Conservation (phyloP, 176 grass and related monocot species). For the Miscanthus lutarioriparius region DNA sequence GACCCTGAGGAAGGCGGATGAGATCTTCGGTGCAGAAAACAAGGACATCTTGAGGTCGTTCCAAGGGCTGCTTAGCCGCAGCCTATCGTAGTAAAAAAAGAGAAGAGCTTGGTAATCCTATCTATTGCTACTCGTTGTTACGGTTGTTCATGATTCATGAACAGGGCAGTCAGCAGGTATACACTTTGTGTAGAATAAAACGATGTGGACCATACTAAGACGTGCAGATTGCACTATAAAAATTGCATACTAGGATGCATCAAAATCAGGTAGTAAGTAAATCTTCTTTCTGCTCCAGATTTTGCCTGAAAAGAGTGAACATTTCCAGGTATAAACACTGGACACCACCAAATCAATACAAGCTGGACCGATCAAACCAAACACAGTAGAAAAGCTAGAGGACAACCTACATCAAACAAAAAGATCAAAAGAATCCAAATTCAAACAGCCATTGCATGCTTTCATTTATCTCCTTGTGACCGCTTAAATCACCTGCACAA, state of each 20-base stretch:
- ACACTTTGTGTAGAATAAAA: slow-evolving; percentile 27
- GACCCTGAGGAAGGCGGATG: slow-evolving; percentile 73
- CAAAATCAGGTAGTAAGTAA: background rate
- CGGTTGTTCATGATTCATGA: background rate
- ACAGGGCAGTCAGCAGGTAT: background rate
- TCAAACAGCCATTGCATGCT: background rate
- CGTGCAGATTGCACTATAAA: background rate
- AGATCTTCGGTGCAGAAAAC: slow-evolving; percentile 85
- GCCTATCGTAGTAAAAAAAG: slow-evolving; percentile 45
- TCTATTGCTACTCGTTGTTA: background rate
- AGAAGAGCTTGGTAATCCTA: background rate
- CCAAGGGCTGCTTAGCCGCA: slow-evolving; percentile 72
- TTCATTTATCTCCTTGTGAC: background rate
- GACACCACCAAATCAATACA: background rate
- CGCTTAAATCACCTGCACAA: background rate
- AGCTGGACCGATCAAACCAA: background rate
- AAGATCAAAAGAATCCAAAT: background rate
- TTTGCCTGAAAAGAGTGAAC: background rate
- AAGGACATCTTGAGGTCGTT: slow-evolving; percentile 81
- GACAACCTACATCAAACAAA: background rate
- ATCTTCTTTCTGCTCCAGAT: slow-evolving; percentile 13
- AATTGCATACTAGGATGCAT: background rate
- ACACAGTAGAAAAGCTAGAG: background rate
- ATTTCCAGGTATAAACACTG: slow-evolving; percentile 10
- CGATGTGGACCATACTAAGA: background rate